Conservation (phyloP, 768 basidiomycete species). For the Lentinula guzmanii region DNA sequence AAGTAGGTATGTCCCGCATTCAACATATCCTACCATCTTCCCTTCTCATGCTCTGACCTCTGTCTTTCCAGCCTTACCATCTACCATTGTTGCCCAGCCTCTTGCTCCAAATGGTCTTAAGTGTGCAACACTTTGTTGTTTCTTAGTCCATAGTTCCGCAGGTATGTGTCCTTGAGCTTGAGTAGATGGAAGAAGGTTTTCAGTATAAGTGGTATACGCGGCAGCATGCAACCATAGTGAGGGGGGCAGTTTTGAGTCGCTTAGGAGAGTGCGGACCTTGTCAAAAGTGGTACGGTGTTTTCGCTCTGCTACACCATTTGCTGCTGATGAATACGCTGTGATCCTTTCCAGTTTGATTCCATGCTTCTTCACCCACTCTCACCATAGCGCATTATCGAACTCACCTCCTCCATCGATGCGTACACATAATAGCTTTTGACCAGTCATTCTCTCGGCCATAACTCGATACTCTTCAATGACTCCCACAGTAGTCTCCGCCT, state of each 20-base stretch:
- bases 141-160: not conserved
- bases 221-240: not conserved
- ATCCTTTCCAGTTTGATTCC: conserved; percentile 17
- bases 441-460: not conserved
- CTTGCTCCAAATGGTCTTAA: not conserved
- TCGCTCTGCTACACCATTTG: conserved; percentile 2
- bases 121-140: not conserved
- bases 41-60: no score
- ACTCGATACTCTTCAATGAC: conserved; percentile 6
- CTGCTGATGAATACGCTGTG: conserved; percentile 15
- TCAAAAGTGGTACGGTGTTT: not conserved
- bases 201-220: no score
- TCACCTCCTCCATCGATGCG: conserved; percentile 20
- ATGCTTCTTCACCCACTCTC: not conserved
- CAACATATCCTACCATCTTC: not conserved
- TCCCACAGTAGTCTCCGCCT: not conserved
- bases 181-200: no score
- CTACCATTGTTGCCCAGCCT: not conserved
- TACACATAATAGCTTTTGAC: not conserved
- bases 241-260: not conserved
- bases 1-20: not conserved
- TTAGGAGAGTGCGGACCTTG: not conserved
- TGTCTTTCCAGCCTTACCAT: not conserved
- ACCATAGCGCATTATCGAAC: conserved; percentile 9
- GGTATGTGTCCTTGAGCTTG: no score